Evolutionary conservation across 1,284 basidiomycete species (phyloP).

Genomic region (Leccinum pachyderme): DNA sequence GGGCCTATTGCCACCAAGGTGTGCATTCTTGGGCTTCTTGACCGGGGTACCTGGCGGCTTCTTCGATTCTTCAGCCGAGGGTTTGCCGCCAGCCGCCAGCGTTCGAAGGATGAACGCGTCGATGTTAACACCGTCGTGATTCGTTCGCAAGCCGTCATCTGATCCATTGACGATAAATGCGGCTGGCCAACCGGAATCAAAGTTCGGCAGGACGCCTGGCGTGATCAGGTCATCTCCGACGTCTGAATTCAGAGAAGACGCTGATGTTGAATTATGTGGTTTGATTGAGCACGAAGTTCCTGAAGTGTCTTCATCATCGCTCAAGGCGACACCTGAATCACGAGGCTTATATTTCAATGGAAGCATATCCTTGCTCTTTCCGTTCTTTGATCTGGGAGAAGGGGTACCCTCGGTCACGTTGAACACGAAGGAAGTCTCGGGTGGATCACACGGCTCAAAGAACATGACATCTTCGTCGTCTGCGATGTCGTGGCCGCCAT

Average conservation of each 20-base stretch:
- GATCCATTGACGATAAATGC: slow-evolving; percentile 41
- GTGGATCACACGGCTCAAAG: slow-evolving; percentile 43
- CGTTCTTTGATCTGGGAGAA: slow-evolving; percentile 49
- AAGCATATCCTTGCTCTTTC: slow-evolving; percentile 39
- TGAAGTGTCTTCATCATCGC: slow-evolving; percentile 54
- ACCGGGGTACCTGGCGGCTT: slow-evolving; percentile 76
- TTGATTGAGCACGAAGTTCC: slow-evolving; percentile 41
- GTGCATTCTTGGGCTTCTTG: slow-evolving; percentile 64
- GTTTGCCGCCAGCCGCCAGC: slow-evolving; percentile 56
- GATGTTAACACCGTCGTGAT: slow-evolving; percentile 42
- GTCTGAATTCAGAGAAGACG: slow-evolving; percentile 57
- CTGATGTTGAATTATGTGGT: slow-evolving; percentile 55
- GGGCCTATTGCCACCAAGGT: slow-evolving; percentile 56
- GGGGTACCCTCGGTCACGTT: slow-evolving; percentile 55
- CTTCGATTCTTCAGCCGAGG: slow-evolving; percentile 48
- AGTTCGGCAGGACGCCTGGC: slow-evolving; percentile 54
- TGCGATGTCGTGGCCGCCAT: slow-evolving; percentile 21
- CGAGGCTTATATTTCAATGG: slow-evolving; percentile 68
- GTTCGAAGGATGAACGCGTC: slow-evolving; percentile 72
- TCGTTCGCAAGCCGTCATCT: slow-evolving; percentile 37
- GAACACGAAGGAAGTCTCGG: slow-evolving; percentile 53
- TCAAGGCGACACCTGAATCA: slow-evolving; percentile 64
- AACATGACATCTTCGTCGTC: slow-evolving; percentile 61
- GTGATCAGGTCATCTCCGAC: slow-evolving; percentile 63
- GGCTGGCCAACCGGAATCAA: slow-evolving; percentile 62